Evolutionary conservation across 2,329 filamentous ascomycete genomes (phyloP).

Genomic region (Botrytis squamosa): DNA sequence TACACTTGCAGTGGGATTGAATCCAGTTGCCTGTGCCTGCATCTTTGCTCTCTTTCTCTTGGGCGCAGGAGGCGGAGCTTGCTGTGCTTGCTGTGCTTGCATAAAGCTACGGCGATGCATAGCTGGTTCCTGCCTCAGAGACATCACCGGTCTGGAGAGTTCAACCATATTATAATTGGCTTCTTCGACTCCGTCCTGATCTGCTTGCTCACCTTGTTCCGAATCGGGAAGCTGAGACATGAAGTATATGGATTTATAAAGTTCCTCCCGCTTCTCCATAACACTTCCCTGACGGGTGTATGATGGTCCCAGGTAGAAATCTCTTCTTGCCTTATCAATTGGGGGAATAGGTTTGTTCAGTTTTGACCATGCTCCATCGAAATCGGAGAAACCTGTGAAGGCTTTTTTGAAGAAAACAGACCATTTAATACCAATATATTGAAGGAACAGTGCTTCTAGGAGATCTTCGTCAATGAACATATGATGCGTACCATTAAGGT

Average conservation of each 20-base stretch:
- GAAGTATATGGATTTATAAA: constrained; percentile 36
- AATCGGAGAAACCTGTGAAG: constrained; percentile 39
- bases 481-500: constrained; percentile 58
- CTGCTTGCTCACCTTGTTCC: constrained; percentile 21
- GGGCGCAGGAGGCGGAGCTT: background rate
- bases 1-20: background rate
- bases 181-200: constrained; percentile 33
- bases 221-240: constrained; percentile 35
- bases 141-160: fast-evolving
- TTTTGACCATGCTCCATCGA: constrained; percentile 33
- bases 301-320: constrained; percentile 33
- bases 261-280: constrained; percentile 30
- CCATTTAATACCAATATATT: constrained; percentile 54
- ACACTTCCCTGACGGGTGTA: constrained; percentile 27
- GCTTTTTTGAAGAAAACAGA: constrained; percentile 47
- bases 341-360: constrained; percentile 26
- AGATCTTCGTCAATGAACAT: constrained; percentile 62
- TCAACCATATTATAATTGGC: constrained; percentile 23
- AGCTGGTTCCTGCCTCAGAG: background rate
- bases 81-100: background rate
- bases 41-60: background rate
- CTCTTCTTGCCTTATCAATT: constrained; percentile 28
- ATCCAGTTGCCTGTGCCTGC: background rate
- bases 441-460: constrained; percentile 54
- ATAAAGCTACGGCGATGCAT: no score